Conservation (phyloP, 2,329 filamentous ascomycete species). For the Fusarium gaditjirri region DNA sequence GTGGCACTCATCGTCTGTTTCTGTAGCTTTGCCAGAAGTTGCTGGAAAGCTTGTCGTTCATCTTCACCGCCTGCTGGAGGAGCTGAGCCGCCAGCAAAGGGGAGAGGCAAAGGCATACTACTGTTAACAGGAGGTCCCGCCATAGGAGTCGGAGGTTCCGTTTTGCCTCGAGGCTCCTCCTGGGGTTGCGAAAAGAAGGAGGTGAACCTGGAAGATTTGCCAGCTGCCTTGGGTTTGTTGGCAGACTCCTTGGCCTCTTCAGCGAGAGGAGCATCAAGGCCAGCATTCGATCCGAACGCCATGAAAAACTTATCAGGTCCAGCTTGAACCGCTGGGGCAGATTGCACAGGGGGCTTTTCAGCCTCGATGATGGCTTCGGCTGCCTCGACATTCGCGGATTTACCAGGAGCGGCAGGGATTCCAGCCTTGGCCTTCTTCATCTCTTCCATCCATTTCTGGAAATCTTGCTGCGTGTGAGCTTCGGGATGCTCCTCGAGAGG, state of each 20-base stretch:
- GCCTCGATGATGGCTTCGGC: slow-evolving; percentile 54
- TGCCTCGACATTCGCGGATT: slow-evolving; percentile 48
- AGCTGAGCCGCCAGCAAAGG: slow-evolving; percentile 42
- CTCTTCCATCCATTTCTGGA: slow-evolving; percentile 91
- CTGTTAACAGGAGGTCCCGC: slow-evolving; percentile 41
- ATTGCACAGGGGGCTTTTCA: slow-evolving; percentile 66
- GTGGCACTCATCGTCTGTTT: slow-evolving; percentile 61
- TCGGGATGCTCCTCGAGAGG: slow-evolving; percentile 75
- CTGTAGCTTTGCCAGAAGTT: slow-evolving; percentile 84
- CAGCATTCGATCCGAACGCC: slow-evolving; percentile 57
- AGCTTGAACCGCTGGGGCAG: slow-evolving; percentile 71
- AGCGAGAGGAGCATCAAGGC: slow-evolving; percentile 62
- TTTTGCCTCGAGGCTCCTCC: slow-evolving; percentile 63
- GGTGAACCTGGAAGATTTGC: slow-evolving; percentile 85
- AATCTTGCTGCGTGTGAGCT: slow-evolving; percentile 86
- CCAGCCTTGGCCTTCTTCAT: slow-evolving; percentile 77
- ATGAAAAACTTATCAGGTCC: slow-evolving; percentile 83
- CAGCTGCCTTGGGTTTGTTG: slow-evolving; percentile 64
- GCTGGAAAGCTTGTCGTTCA: slow-evolving; percentile 88
- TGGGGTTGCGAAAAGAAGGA: slow-evolving; percentile 72
- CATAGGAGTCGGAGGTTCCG: slow-evolving; percentile 60
- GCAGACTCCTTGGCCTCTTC: slow-evolving; percentile 58
- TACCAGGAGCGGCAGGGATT: slow-evolving; percentile 50
- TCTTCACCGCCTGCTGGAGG: slow-evolving; percentile 60
- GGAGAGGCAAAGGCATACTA: slow-evolving; percentile 30